Percentiles rank a stretch among this genome's conserved stretches.
Conservation (phyloP, 2,329 filamentous ascomycete genomes). For the Cladosporium halotolerans region DNA sequence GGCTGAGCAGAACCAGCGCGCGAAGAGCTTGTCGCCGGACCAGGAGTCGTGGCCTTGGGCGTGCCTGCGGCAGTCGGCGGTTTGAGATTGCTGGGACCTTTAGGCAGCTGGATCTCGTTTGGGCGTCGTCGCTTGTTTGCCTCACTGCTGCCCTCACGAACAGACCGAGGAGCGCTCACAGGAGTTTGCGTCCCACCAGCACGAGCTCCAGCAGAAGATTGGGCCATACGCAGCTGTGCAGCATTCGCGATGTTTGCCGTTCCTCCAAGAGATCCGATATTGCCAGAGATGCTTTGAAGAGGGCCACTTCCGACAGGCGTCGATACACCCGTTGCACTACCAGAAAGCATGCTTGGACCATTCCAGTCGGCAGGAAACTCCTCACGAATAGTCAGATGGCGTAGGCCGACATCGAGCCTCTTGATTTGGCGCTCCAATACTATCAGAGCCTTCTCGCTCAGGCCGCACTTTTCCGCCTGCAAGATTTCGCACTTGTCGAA, state of each 20-base stretch:
- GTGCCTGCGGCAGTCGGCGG: slow-evolving; percentile 58
- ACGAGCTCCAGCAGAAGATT: slow-evolving; percentile 25
- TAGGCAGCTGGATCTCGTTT: slow-evolving; percentile 47
- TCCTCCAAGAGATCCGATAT: slow-evolving; percentile 42
- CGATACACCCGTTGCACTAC: slow-evolving; percentile 29
- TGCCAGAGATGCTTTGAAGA: slow-evolving; percentile 51
- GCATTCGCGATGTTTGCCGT: slow-evolving; percentile 48
- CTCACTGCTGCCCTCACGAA: slow-evolving; percentile 37
- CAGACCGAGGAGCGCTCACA: slow-evolving; percentile 20
- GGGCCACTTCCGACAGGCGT: slow-evolving; percentile 40
- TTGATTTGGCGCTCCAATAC: slow-evolving; percentile 60
- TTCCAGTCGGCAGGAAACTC: slow-evolving; percentile 53
- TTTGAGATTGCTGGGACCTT: slow-evolving; percentile 51
- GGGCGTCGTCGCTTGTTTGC: slow-evolving; percentile 53
- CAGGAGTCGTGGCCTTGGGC: slow-evolving; percentile 52
- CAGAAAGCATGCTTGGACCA: slow-evolving; percentile 52
- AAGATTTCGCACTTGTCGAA: slow-evolving; percentile 64
- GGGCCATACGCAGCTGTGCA: slow-evolving; percentile 40
- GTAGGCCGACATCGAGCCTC: slow-evolving; percentile 55
- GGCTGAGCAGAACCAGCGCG: slow-evolving; percentile 58
- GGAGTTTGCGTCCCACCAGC: slow-evolving; percentile 19
- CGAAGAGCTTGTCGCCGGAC: slow-evolving; percentile 34
- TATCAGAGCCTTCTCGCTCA: slow-evolving; percentile 59
- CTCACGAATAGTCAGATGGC: slow-evolving; percentile 53
- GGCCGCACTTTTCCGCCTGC: slow-evolving; percentile 66